phyloP scores from a whole-genome alignment of 2,329 filamentous ascomycete species.

The Aspergillus pseudoglaucus region DNA sequence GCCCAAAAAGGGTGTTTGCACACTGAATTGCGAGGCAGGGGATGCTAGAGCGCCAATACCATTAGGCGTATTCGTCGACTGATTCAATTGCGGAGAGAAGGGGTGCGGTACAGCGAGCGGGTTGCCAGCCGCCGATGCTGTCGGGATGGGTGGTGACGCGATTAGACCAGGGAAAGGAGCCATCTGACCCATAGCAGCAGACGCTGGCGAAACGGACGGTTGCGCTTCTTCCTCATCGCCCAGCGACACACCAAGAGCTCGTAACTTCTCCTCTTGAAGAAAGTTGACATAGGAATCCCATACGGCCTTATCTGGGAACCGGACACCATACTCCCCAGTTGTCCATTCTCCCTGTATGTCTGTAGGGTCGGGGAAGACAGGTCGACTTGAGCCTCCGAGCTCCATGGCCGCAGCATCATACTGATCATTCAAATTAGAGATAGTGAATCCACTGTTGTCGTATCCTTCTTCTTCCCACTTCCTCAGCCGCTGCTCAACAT shows the following conservation, averaged over 20 bases:
- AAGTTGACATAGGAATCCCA: conserved; percentile 77
- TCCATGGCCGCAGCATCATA: conserved; percentile 21
- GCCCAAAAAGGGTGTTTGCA: conserved; percentile 53
- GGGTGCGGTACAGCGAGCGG: conserved; percentile 55
- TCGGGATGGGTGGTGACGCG: conserved; percentile 76
- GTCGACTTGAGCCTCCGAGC: conserved; percentile 38
- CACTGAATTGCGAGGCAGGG: conserved; percentile 60
- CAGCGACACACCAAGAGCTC: conserved; percentile 79
- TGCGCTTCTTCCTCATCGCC: conserved; percentile 69
- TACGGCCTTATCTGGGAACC: conserved; percentile 43
- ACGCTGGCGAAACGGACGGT: conserved; percentile 61
- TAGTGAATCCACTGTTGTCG: conserved; percentile 35
- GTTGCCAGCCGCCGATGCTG: conserved; percentile 69
- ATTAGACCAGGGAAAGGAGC: conserved; percentile 70
- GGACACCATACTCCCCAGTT: conserved; percentile 28
- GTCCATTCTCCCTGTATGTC: conserved; percentile 32
- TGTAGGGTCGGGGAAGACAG: conserved; percentile 36
- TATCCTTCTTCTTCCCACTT: conserved; percentile 40
- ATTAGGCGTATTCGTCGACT: conserved; percentile 58
- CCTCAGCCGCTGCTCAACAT: conserved; percentile 34
- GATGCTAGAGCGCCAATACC: conserved; percentile 61
- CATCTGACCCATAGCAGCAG: conserved; percentile 57
- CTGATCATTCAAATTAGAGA: conserved; percentile 23
- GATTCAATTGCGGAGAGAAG: conserved; percentile 55
- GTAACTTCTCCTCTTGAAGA: conserved; percentile 83